Evolutionary conservation across 108 stramenopile species (phyloP), one percentile per base, ranked within the genome.

Genomic region (Halocafeteria seosinensis): DNA sequence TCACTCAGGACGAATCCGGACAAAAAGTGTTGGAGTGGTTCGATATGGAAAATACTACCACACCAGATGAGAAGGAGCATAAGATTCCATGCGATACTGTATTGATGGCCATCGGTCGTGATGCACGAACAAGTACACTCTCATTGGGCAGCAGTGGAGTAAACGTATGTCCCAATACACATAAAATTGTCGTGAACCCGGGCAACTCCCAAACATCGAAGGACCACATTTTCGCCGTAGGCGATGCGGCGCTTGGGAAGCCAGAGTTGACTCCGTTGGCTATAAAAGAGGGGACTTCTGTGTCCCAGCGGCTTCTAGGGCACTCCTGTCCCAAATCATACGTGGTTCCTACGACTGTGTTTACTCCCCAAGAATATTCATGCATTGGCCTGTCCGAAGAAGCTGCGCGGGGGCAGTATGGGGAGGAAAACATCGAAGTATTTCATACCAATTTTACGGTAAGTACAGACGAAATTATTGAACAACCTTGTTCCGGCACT

Each of bases 241-340:
- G 97, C 24, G 94, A 95, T 81, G 90, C 91, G 25, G 83, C 94
- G 74, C 85, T 91, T 23, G 89, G 89, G 8, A 86, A 84, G 62
- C 93, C 91, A 3, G 94, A 98, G 75, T 78, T 95, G 60, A 95
- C 97, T 4, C 94, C 97, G 1, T 89, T 93, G 32, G 94, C 97
- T 33, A 90, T 94, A 50, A 88, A 92, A 72, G 92, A 92, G 13
- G 97, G 97, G 33, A 64, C 73, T 33, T 27, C 66, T 25, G 81
- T 98, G 28, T 82, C 92, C 24, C 86, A 88, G 36, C 87, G 94
- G 30, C 13, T 98, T 91, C 71, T 89, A 85, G 37, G 85, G 82
- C 30, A n/a, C 42, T 47, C 17, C 42, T n/a, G 42, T n/a, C 42
- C n/a, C 42, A 21, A 17, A 47, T 21, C 17, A n/a, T 47, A 17